A percentile compares a stretch with the other conserved stretches of the same genome.
phyloP scores from a whole-genome alignment of 2,329 filamentous ascomycete species.

The Ampelomyces quisqualis region DNA sequence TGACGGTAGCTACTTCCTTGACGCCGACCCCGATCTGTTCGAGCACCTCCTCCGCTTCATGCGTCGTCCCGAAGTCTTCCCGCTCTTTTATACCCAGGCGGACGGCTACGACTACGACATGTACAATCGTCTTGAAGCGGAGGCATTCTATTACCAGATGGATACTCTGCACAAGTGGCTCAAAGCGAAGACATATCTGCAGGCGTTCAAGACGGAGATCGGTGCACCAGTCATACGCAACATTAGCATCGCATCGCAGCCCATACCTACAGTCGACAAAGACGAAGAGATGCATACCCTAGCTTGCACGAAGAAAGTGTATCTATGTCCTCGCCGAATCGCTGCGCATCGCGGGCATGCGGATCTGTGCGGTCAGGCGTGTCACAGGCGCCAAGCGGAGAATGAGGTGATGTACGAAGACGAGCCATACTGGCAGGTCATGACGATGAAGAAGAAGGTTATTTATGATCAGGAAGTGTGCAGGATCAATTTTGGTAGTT shows the following conservation, averaged over 20 bases:
- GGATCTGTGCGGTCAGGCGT: slow-evolving; percentile 8
- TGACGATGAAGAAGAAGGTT: slow-evolving; percentile 10
- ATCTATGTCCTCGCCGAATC: slow-evolving; percentile 21
- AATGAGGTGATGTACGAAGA: slow-evolving; percentile 10
- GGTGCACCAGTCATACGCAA: not conserved
- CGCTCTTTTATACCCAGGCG: slow-evolving; percentile 38
- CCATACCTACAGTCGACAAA: not conserved
- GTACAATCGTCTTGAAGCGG: slow-evolving; percentile 36
- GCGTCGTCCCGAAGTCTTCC: slow-evolving; percentile 18
- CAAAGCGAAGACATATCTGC: slow-evolving; percentile 18
- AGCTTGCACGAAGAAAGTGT: slow-evolving; percentile 3
- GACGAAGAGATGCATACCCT: slow-evolving; percentile 3
- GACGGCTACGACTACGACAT: slow-evolving; percentile 38
- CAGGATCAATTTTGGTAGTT: not conserved
- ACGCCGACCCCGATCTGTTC: slow-evolving; percentile 43
- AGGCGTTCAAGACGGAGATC: slow-evolving; percentile 17
- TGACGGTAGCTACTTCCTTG: slow-evolving; percentile 44
- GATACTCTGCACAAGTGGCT: slow-evolving; percentile 37
- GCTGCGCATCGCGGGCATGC: slow-evolving; percentile 7
- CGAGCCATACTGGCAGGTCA: slow-evolving; percentile 6
- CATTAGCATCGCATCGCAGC: not conserved
- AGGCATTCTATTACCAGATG: slow-evolving; percentile 42
- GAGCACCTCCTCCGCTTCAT: slow-evolving; percentile 23
- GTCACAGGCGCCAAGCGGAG: slow-evolving; percentile 1
- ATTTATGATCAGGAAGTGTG: slow-evolving; percentile 12